Evolutionary conservation across 2,329 filamentous ascomycete species (phyloP), one percentile per base, ranked within the genome.

Genomic region (Pezicula rhizophila): DNA sequence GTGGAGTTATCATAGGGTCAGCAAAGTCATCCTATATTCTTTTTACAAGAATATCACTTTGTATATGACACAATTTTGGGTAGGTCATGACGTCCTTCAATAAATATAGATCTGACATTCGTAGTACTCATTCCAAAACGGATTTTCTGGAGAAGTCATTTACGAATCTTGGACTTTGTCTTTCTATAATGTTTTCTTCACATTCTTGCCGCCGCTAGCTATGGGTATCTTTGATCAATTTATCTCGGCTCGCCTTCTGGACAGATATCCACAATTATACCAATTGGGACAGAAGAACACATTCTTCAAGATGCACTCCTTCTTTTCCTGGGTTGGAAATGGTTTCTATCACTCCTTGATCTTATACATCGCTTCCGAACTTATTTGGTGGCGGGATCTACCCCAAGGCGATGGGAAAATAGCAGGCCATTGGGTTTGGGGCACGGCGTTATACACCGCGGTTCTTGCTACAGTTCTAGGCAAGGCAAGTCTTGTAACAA

Each of bases 121-220:
- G 26, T 52, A 91, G 87, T 97, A 93, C 70, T 89, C 90, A 0
- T 99, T 99, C 74, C 90, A 96, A 79, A 99, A 99, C 68, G 88
- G 89, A 57, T 99, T 97, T 69, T 97, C 92, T 1, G 93, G 93
- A 45, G 86, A 96, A 66, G 89, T 97, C 64, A 97, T 99, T 65
- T 97, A 91, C 77, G 93, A 99, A 70, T 97, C 93, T 8, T 99
- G 95, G 95, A 96, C 91, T 0, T 75, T 99, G n/a, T 96, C 92
- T 7, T 95, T 97, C 72, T 99, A 96, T 77, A 99, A 99, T 74
- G 90, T 99, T 67, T 87, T 99, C 67, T 99, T 95, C 73, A 99
- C 93, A 0, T 87, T 95, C 17, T 75, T 96, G 15, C 93, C 93
- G 14, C 93, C 93, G 1, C 85, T 99, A 52, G 92, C 89, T 1